phyloP scores from a whole-genome alignment of 2,329 filamentous ascomycete species.

The Trichoderma lentiforme region DNA sequence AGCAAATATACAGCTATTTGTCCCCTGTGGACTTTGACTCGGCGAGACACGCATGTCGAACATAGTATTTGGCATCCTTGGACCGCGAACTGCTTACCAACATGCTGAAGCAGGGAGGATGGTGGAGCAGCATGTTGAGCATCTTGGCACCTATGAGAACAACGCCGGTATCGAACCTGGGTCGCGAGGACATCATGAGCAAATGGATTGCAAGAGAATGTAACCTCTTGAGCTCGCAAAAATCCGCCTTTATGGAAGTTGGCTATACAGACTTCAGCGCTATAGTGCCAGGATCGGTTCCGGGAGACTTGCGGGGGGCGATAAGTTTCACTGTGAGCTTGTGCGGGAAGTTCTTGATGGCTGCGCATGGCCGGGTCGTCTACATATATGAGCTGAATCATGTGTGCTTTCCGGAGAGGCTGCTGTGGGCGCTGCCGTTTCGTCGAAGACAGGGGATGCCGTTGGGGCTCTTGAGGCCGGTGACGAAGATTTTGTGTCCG shows the following conservation, averaged over 20 bases:
- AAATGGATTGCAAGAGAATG: slow-evolving; percentile 43
- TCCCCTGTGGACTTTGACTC: slow-evolving; percentile 51
- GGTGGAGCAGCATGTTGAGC: slow-evolving; percentile 41
- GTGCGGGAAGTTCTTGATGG: slow-evolving; percentile 57
- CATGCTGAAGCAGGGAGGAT: slow-evolving; percentile 56
- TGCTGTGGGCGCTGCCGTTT: slow-evolving; percentile 27
- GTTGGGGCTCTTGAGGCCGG: slow-evolving; percentile 36
- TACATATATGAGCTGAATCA: slow-evolving; percentile 51
- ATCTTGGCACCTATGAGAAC: slow-evolving; percentile 26
- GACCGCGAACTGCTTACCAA: slow-evolving; percentile 45
- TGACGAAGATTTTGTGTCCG: slow-evolving; percentile 56
- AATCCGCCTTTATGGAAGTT: slow-evolving; percentile 32
- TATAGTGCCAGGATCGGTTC: slow-evolving; percentile 25
- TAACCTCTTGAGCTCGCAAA: slow-evolving; percentile 21
- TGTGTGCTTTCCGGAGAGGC: slow-evolving; percentile 31
- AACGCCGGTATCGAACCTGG: slow-evolving; percentile 18
- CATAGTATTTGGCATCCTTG: slow-evolving; percentile 59
- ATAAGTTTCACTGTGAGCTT: slow-evolving; percentile 50
- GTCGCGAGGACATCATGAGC: slow-evolving; percentile 37
- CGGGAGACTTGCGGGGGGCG: slow-evolving; percentile 26
- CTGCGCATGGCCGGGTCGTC: slow-evolving; percentile 51
- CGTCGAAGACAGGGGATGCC: slow-evolving; percentile 25
- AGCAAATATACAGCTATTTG: slow-evolving; percentile 35
- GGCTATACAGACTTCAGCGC: slow-evolving; percentile 37
- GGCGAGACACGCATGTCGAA: slow-evolving; percentile 56